These are phyloP conservation scores for Aspergillus hortae DNA, from an alignment of 2,329 filamentous ascomycete species.

Conservation along the genomic window DNA sequence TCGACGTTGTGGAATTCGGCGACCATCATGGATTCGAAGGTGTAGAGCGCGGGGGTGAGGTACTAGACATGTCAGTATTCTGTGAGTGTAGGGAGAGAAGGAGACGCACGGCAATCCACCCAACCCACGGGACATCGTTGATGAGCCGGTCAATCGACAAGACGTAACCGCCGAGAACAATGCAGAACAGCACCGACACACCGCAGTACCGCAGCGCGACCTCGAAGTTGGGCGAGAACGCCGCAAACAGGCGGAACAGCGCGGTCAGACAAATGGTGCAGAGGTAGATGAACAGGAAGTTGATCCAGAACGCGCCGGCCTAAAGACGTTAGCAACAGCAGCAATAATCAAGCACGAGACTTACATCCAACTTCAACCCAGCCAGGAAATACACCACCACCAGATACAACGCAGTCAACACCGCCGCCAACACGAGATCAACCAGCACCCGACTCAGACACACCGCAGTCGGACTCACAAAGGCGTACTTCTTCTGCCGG, in stretches of 20 bases:
- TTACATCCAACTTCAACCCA: constrained; percentile 28
- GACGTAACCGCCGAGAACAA: constrained; percentile 61
- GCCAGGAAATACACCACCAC: constrained; percentile 62
- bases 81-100: background rate
- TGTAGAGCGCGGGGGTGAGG: constrained; percentile 49
- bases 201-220: constrained; percentile 60
- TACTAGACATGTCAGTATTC: constrained; percentile 32
- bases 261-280: constrained; percentile 57
- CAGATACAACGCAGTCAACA: constrained; percentile 53
- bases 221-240: constrained; percentile 58
- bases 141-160: constrained; percentile 58
- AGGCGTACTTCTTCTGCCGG: constrained; percentile 62
- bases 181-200: constrained; percentile 55
- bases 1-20: constrained; percentile 57
- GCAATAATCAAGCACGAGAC: background rate
- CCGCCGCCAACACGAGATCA: constrained; percentile 53
- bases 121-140: constrained; percentile 58
- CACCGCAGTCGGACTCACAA: constrained; percentile 61
- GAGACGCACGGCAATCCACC: constrained; percentile 46
- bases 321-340: constrained; percentile 16
- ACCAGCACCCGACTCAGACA: constrained; percentile 54
- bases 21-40: constrained; percentile 61
- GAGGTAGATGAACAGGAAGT: constrained; percentile 57
- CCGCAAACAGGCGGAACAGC: constrained; percentile 61
- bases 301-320: constrained; percentile 60